Evolutionary conservation across 2,329 filamentous ascomycete genomes (phyloP).

Genomic region (Nemania serpens): DNA sequence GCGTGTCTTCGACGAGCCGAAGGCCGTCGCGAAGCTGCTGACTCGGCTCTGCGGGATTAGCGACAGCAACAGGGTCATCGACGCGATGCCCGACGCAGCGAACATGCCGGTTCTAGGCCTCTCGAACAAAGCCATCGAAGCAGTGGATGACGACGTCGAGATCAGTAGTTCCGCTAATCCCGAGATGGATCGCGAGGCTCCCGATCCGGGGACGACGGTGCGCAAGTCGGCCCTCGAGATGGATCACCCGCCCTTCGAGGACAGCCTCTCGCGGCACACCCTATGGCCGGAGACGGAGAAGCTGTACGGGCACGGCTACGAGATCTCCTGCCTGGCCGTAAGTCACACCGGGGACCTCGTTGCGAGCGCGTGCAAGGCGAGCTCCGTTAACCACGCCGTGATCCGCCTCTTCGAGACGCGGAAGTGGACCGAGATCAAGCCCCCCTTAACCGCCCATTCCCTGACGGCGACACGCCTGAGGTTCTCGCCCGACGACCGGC

Average conservation of each 20-base stretch:
- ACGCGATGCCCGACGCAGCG: conserved; percentile 77
- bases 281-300: conserved; percentile 97
- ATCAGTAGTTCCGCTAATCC: conserved; percentile 43
- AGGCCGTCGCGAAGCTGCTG: conserved; percentile 77
- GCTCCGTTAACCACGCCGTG: conserved; percentile 90
- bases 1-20: conserved; percentile 90
- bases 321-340: conserved; percentile 85
- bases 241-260: conserved; percentile 81
- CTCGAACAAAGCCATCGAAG: conserved; percentile 89
- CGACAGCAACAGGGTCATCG: conserved; percentile 37
- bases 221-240: conserved; percentile 67
- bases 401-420: conserved; percentile 88
- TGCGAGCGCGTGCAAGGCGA: conserved; percentile 91
- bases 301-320: conserved; percentile 96
- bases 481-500: conserved; percentile 76
- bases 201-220: conserved; percentile 60
- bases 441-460: conserved; percentile 81
- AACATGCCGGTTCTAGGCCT: conserved; percentile 94
- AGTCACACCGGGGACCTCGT: conserved; percentile 76
- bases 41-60: conserved; percentile 67
- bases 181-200: conserved; percentile 56
- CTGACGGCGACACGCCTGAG: conserved; percentile 82
- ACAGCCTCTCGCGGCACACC: conserved; percentile 85
- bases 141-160: conserved; percentile 49
- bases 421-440: conserved; percentile 85